Evolutionary conservation across 331 rosid species (phyloP).

Genomic region (Acacia concinna): DNA sequence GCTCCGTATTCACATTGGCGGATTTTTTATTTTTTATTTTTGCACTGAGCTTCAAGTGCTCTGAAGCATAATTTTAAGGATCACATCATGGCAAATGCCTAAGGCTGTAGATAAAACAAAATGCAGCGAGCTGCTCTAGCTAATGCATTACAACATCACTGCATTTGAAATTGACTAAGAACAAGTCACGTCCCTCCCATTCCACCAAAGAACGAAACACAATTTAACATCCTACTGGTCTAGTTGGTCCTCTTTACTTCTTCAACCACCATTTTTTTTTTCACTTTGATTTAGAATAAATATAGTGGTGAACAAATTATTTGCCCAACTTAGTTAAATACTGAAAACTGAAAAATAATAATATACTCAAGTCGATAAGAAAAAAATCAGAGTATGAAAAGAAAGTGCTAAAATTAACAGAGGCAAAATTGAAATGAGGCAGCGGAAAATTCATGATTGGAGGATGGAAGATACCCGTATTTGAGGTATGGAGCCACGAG

Average conservation of each 20-base stretch:
- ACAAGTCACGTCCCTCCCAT: not conserved
- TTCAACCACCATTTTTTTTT: not conserved
- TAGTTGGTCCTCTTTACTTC: not conserved
- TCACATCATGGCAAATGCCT: not conserved
- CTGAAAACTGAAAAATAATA: not conserved
- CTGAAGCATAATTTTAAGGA: not conserved
- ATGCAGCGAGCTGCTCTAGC: not conserved
- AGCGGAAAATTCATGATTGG: not conserved
- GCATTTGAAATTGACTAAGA: not conserved
- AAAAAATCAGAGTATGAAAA: not conserved
- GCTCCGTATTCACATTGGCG: not conserved
- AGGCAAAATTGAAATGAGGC: not conserved
- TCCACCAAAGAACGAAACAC: not conserved
- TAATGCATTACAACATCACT: not conserved
- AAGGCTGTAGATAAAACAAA: not conserved
- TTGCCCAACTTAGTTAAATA: not conserved
- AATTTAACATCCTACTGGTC: not conserved
- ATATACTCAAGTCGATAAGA: not conserved
- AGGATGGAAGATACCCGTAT: not conserved
- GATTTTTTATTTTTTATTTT: too few species aligned
- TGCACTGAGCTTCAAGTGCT: too few species aligned
- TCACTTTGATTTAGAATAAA: not conserved
- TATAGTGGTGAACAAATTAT: not conserved
- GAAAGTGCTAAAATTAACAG: not conserved
- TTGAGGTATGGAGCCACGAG: conserved; percentile 1